phyloP scores from a whole-genome alignment of 352 stramenopile species.

The Phytophthora aleatoria region DNA sequence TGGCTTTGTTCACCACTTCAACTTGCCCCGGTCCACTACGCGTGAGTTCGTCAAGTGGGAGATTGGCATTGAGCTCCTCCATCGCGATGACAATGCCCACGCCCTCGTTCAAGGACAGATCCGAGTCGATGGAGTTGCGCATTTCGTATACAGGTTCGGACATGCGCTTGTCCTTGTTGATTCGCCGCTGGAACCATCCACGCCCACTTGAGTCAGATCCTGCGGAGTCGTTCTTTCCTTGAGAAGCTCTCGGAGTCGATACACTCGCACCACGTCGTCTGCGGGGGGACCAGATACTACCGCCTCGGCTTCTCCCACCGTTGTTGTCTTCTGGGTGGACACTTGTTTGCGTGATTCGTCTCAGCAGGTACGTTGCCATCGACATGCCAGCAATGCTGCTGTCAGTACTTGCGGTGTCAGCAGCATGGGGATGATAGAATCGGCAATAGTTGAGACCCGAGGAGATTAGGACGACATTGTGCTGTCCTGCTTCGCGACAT shows the following conservation, averaged over 20 bases:
- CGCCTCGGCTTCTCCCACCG: slow-evolving; percentile 18
- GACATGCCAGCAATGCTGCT: slow-evolving; percentile 22
- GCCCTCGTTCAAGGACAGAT: slow-evolving; percentile 55
- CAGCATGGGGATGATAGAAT: slow-evolving; percentile 61
- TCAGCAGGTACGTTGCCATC: slow-evolving; percentile 67
- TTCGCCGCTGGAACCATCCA: slow-evolving; percentile 44
- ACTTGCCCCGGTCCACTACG: slow-evolving; percentile 34
- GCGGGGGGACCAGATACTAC: slow-evolving; percentile 32
- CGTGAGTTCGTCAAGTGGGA: slow-evolving; percentile 44
- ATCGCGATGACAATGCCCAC: slow-evolving; percentile 48
- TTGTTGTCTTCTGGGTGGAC: slow-evolving; percentile 18
- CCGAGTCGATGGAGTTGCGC: slow-evolving; percentile 53
- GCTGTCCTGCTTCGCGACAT: slow-evolving; percentile 59
- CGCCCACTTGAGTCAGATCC: slow-evolving; percentile 22
- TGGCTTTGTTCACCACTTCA: slow-evolving; percentile 46
- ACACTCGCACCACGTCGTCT: slow-evolving; percentile 16
- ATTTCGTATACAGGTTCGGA: slow-evolving; percentile 37
- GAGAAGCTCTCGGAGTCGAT: slow-evolving; percentile 25
- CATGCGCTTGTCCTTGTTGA: slow-evolving; percentile 39
- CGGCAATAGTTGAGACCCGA: slow-evolving; percentile 55
- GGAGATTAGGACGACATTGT: slow-evolving; percentile 51
- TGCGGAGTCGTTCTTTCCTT: slow-evolving; percentile 19
- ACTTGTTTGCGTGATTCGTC: slow-evolving; percentile 49
- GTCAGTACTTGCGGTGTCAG: slow-evolving; percentile 31
- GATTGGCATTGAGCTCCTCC: slow-evolving; percentile 65